Evolutionary conservation across 768 basidiomycete genomes (phyloP).

Genomic region (Pseudohyphozyma bogoriensis): DNA sequence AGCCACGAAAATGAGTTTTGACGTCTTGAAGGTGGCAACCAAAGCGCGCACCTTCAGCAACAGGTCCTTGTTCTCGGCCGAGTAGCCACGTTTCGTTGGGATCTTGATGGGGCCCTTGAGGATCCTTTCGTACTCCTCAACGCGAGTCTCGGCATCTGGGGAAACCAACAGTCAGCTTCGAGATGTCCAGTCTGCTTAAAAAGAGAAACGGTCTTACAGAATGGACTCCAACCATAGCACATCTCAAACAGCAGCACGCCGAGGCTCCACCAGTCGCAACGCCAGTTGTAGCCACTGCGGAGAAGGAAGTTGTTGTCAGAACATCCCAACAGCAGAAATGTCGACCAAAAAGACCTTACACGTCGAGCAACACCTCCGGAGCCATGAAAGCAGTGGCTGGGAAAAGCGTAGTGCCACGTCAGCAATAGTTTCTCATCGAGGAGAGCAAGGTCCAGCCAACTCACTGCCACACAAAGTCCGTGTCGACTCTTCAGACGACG

Average conservation of each 20-base stretch:
- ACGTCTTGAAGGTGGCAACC: slow-evolving; percentile 46
- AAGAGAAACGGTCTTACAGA: slow-evolving; percentile 43
- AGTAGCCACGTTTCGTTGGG: slow-evolving; percentile 42
- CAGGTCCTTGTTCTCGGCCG: slow-evolving; percentile 14
- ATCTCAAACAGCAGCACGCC: slow-evolving; percentile 77
- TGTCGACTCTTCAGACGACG: slow-evolving; percentile 77
- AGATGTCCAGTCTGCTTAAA: not conserved
- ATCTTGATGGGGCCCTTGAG: slow-evolving; percentile 90
- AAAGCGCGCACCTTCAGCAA: slow-evolving; percentile 60
- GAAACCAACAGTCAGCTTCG: not conserved
- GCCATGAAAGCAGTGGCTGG: slow-evolving; percentile 35
- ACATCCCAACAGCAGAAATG: slow-evolving; percentile 42
- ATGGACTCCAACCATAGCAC: slow-evolving; percentile 98
- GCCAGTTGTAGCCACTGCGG: too few species aligned
- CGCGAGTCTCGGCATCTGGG: slow-evolving; percentile 74
- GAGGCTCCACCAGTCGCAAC: slow-evolving; percentile 69
- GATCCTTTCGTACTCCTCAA: slow-evolving; percentile 88
- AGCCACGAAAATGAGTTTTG: slow-evolving; percentile 93
- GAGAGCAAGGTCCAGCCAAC: not conserved
- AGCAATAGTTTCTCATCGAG: too few species aligned
- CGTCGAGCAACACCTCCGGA: slow-evolving; percentile 88
- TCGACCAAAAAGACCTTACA: slow-evolving; percentile 90
- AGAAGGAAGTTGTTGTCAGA: too few species aligned
- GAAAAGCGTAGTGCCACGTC: too few species aligned
- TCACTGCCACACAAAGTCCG: slow-evolving; percentile 85